Evolutionary conservation across 1,284 basidiomycete genomes (phyloP).

Genomic region (Boletus semigastroideus): DNA sequence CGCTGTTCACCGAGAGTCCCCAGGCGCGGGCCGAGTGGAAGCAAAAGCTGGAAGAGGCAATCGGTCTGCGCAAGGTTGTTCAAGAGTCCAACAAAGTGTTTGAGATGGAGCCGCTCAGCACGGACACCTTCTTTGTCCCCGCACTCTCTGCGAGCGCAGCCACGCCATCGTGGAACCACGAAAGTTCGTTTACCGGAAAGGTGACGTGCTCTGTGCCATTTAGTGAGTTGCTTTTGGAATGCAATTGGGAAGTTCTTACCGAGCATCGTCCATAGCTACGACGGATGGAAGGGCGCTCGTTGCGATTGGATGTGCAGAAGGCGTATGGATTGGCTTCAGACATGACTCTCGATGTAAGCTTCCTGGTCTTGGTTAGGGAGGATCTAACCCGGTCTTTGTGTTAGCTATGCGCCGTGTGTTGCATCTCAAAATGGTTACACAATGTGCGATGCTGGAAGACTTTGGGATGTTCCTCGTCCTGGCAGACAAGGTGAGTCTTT

Average conservation of each 20-base stretch:
- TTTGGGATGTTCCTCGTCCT: slow-evolving; percentile 95
- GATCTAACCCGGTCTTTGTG: slow-evolving; percentile 5
- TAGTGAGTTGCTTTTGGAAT: slow-evolving; percentile 51
- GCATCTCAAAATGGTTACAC: slow-evolving; percentile 87
- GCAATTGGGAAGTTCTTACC: neutral
- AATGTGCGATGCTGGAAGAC: slow-evolving; percentile 92
- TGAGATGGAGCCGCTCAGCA: slow-evolving; percentile 82
- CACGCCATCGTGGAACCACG: slow-evolving; percentile 63
- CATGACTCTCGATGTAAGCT: slow-evolving; percentile 79
- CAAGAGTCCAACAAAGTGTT: slow-evolving; percentile 93
- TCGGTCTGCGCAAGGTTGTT: slow-evolving; percentile 80
- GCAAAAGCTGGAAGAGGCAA: slow-evolving; percentile 84
- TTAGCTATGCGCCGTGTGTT: slow-evolving; percentile 85
- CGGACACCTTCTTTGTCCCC: slow-evolving; percentile 81
- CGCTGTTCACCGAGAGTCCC: slow-evolving; percentile 81
- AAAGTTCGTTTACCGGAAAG: slow-evolving; percentile 78
- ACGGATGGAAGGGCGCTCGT: slow-evolving; percentile 82
- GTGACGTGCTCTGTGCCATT: slow-evolving; percentile 95
- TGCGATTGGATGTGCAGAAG: slow-evolving; percentile 92
- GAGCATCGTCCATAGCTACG: slow-evolving; percentile 52
- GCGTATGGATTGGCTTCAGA: slow-evolving; percentile 95
- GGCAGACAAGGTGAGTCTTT: slow-evolving; percentile 73
- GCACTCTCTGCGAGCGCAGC: slow-evolving; percentile 49
- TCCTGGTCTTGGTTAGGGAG: neutral
- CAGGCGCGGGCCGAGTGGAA: slow-evolving; percentile 85